A percentile compares a stretch with the other conserved stretches of the same genome.
Conservation (phyloP, 768 basidiomycete species). For the Boletus pseudo-olivaceus region DNA sequence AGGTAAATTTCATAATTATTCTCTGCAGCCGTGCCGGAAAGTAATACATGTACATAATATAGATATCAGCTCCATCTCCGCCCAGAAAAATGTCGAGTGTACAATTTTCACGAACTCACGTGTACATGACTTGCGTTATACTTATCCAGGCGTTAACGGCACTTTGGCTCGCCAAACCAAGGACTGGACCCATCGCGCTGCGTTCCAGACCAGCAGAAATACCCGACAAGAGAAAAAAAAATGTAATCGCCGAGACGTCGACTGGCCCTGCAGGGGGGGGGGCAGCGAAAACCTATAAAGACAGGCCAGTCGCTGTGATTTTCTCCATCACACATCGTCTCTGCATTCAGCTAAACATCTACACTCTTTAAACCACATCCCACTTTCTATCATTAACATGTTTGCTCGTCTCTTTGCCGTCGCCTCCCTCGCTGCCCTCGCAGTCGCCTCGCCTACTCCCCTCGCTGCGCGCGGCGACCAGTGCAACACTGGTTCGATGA, state of each 20-base stretch:
- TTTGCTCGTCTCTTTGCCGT: conserved; percentile 16
- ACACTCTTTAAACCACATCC: conserved; percentile 6
- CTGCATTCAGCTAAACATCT: neutral
- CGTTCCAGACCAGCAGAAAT: conserved; percentile 10
- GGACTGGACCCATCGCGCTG: neutral
- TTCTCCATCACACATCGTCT: neutral
- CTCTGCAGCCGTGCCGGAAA: too few species aligned
- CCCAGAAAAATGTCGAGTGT: too few species aligned
- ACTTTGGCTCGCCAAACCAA: neutral
- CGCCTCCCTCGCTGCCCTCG: conserved; percentile 17
- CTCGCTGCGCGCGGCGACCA: neutral
- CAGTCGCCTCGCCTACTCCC: conserved; percentile 3
- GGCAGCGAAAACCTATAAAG: neutral
- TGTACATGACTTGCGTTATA: neutral
- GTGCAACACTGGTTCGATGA: conserved; percentile 9
- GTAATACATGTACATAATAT: too few species aligned
- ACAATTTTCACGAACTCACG: too few species aligned
- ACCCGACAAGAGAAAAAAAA: neutral
- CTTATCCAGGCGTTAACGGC: conserved; percentile 4
- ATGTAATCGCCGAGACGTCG: neutral
- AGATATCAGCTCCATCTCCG: too few species aligned
- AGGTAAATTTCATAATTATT: too few species aligned
- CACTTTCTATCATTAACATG: conserved; percentile 8
- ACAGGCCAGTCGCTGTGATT: neutral
- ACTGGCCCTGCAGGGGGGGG: neutral